A percentile compares a stretch with the other conserved stretches of the same genome.
Conservation (phyloP, 2,329 filamentous ascomycete species). For the Fusarium floridanum region DNA sequence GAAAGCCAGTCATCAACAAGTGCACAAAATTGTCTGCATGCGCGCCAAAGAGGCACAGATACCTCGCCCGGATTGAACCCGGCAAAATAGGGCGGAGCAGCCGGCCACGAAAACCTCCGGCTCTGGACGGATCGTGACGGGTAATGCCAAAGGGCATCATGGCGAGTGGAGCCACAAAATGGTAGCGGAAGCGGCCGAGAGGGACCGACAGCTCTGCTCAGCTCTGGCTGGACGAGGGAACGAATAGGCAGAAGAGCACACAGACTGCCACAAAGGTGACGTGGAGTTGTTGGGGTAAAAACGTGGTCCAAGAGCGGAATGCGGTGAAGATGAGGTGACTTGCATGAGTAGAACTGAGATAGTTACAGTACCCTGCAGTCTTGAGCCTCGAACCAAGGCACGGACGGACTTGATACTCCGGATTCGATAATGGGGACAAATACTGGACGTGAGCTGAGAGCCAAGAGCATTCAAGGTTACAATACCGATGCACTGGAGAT, state of each 20-base stretch:
- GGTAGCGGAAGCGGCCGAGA: constrained; percentile 25
- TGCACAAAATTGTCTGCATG: background rate
- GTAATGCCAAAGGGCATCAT: background rate
- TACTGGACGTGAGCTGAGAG: background rate
- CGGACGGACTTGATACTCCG: constrained; percentile 2
- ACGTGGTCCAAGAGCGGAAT: constrained; percentile 26
- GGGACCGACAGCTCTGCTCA: background rate
- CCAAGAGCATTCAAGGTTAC: background rate
- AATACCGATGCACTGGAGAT: constrained; percentile 1
- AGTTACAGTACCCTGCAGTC: background rate
- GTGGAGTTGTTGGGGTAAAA: constrained; percentile 36
- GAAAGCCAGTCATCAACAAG: constrained; percentile 3
- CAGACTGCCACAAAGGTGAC: constrained; percentile 4
- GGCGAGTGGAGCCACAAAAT: constrained; percentile 16
- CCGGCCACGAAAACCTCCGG: constrained; percentile 2
- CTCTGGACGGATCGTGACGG: background rate
- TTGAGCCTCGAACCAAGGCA: background rate
- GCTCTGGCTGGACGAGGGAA: background rate
- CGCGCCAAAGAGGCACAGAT: constrained; percentile 4
- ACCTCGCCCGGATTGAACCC: background rate
- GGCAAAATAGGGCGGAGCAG: constrained; percentile 19
- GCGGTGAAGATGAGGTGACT: constrained; percentile 38
- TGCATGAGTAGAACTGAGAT: constrained; percentile 21
- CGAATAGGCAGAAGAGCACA: background rate
- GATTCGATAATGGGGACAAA: background rate